Evolutionary conservation across 2,329 filamentous ascomycete genomes (phyloP).

Genomic region (Aureobasidium vineae): DNA sequence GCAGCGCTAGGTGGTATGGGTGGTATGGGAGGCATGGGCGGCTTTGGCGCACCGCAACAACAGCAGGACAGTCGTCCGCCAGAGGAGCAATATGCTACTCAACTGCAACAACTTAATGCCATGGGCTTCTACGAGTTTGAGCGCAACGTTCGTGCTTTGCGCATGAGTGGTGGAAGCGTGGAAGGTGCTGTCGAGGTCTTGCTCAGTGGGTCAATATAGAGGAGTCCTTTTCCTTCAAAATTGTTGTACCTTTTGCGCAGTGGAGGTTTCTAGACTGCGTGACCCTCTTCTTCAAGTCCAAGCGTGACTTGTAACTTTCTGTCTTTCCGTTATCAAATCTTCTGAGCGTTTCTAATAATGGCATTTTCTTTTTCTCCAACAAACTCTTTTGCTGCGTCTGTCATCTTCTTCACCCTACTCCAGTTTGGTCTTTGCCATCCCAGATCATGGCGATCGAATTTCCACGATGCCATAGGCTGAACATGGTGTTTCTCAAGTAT

Average conservation of each 20-base stretch:
- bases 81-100: conserved; percentile 87
- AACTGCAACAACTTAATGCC: conserved; percentile 90
- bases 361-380: not conserved
- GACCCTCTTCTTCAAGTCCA: not conserved
- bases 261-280: not conserved
- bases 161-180: conserved; percentile 87
- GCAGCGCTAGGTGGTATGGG: conserved; percentile 37
- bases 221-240: not conserved
- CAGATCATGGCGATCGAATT: too few species aligned
- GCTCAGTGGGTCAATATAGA: conserved; percentile 33
- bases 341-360: not conserved
- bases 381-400: not conserved
- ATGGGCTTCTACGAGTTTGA: conserved; percentile 99
- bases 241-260: not conserved
- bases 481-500: too few species aligned
- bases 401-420: too few species aligned
- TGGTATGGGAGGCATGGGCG: conserved; percentile 37
- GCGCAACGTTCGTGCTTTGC: conserved; percentile 80
- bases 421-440: too few species aligned
- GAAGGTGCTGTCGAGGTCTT: conserved; percentile 85
- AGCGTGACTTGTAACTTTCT: not conserved
- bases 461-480: too few species aligned
- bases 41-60: conserved; percentile 39
- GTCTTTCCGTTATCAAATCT: not conserved
- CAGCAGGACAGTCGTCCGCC: conserved; percentile 82